A percentile compares a stretch with the other conserved stretches of the same genome.
Conservation (phyloP, 2,329 filamentous ascomycete species). For the Alternaria arbusti region DNA sequence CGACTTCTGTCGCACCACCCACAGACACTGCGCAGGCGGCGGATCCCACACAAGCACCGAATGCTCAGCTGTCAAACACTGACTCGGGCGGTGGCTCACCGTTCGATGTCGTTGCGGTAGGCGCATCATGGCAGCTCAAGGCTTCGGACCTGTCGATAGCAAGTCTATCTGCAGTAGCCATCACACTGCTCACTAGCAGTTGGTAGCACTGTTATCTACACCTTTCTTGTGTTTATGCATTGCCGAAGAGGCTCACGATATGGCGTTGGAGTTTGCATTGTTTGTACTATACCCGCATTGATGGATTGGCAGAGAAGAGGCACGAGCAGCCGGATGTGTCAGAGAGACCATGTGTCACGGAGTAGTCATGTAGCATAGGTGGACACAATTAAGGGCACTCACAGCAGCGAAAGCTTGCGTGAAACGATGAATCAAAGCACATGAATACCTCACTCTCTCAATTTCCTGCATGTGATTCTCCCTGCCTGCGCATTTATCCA, state of each 20-base stretch:
- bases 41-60: conserved; percentile 25
- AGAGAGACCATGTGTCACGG: neutral
- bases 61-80: conserved; percentile 41
- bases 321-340: neutral
- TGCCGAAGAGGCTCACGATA: conserved; percentile 19
- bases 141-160: conserved; percentile 4
- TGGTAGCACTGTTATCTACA: neutral
- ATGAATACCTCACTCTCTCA: neutral
- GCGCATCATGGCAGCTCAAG: conserved; percentile 22
- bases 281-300: conserved; percentile 38
- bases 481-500: neutral
- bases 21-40: conserved; percentile 9
- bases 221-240: conserved; percentile 12
- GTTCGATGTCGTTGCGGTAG: conserved; percentile 47
- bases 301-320: neutral
- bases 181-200: conserved; percentile 15
- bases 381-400: neutral
- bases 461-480: neutral
- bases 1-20: conserved; percentile 9
- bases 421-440: neutral
- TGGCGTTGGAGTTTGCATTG: conserved; percentile 21
- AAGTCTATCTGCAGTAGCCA: conserved; percentile 18
- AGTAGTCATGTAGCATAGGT: neutral
- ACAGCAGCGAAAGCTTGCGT: neutral
- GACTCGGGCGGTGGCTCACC: conserved; percentile 55